These are phyloP conservation scores for Aspergillus transmontanensis DNA, from an alignment of 2,329 filamentous ascomycete genomes.

Conservation along the genomic window DNA sequence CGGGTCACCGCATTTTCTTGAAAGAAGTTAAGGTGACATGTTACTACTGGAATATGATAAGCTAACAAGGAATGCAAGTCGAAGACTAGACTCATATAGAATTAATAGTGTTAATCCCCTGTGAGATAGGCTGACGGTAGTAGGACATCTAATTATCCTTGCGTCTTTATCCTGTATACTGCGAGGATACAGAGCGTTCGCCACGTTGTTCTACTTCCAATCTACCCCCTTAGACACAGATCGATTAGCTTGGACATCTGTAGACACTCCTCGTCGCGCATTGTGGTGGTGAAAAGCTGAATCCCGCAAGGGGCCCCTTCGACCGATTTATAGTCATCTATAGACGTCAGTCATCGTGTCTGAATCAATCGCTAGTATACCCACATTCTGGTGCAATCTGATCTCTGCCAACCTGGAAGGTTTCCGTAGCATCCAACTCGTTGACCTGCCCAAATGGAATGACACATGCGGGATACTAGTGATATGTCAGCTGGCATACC, in stretches of 20 bases:
- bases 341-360: neutral
- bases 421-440: slow-evolving; percentile 14
- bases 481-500: neutral
- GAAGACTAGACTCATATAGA: too few relatives aligned
- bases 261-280: slow-evolving; percentile 35
- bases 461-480: slow-evolving; percentile 53
- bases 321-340: slow-evolving; percentile 27
- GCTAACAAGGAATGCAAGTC: too few relatives aligned
- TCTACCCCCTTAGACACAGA: slow-evolving; percentile 19
- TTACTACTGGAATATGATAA: too few relatives aligned
- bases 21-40: too few relatives aligned
- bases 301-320: slow-evolving; percentile 32
- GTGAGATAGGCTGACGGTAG: too few relatives aligned
- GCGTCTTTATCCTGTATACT: too few relatives aligned
- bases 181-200: neutral
- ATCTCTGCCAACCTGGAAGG: slow-evolving; percentile 13
- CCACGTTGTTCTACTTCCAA: neutral
- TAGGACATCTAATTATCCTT: too few relatives aligned
- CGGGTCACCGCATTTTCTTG: too few relatives aligned
- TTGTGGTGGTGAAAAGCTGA: slow-evolving; percentile 29
- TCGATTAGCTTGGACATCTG: slow-evolving; percentile 30
- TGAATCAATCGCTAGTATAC: slow-evolving; percentile 4
- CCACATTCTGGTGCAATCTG: slow-evolving; percentile 25
- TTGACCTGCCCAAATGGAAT: slow-evolving; percentile 42
- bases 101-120: too few relatives aligned